Base-by-base conservation (phyloP, 2,329 filamentous ascomycete species). In the Grosmannia clavigera region DNA sequence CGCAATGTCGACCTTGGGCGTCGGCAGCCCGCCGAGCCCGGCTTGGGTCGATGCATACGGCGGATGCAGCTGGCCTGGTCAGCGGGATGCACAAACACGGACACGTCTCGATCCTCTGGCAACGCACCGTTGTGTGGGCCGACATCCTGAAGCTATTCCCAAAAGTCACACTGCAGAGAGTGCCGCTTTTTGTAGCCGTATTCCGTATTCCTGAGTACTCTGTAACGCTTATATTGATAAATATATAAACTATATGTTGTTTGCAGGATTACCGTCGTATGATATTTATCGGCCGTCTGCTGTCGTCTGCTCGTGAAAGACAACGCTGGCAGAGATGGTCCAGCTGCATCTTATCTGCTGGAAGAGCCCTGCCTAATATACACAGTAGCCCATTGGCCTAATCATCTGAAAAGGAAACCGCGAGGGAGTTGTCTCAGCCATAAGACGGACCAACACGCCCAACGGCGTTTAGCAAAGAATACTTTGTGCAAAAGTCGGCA, bases 1-100 rank as follows among this genome's bases (percentile, higher is more conserved):
- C 46, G 87, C 84, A 9, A 84, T 76, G 69, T 92, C 88, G 63
- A 86, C 72, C 3, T 68, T 63, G 4, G 76, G 67, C 1, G 75
- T 79, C 1, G 88, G 87, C 9, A 73, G 65, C 29, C 84, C 81
- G 61, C 86, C 85, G 22, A 84, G 70, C 19, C 69, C 67, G 51
- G 84, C 82, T 1, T 10, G 19, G 50, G 50, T 52, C 12, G 50
- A 52, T 3, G 50, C 50, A 52, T 52, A 52, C 5, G 50, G 50
- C 2, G 25, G 50, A 14, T 29, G 27, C 16, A 16, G 22, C 33
- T 35, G 50, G 4, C 4, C 7, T 14, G 25, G 43, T 46, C 43
- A 46, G 43, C 19, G 2, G 19, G 43, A 46, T n/a, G 43, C 43
- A 46, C 38, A 40, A 16, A 40, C 38, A 16, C 14, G 16, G 38